Base-by-base conservation (phyloP, 2,329 filamentous ascomycete genomes). In the Helotiales sp. region DNA sequence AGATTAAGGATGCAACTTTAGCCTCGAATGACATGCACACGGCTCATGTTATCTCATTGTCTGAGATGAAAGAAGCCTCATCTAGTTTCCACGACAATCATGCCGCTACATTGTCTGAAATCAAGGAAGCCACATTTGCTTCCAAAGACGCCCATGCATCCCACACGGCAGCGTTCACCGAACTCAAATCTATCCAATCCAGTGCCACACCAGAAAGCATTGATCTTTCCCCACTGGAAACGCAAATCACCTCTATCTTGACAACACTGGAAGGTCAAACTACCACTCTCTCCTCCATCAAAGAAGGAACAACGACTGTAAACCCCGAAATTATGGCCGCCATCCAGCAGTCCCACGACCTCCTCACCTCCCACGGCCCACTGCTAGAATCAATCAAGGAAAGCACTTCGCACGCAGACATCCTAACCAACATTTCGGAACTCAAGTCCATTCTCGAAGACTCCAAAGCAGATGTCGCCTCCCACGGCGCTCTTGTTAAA, bases 391-490 rank as follows among this genome's bases (percentile, higher is more conserved):
- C 40, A 7, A 64, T 73, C 57, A 72, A 73, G 37, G 67, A 66
- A 57, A 45, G 45, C 2, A 63, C 34, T 6, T 69, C 67, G 0
- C 63, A 73, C 20, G 65, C 66, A 15, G 73, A 74, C 24, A 67
- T 74, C 7, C 26, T 70, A 2, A 26, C 43, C 20, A 70, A 71
- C 43, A 70, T 77, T n/a, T 55, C 67, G 5, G 67, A 64, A n/a
- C 57, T 75, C 24, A 75, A 72, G 57, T 45, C 67, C 2, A 64
- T 72, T 13, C 28, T 76, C 3, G 68, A 69, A 34, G 73, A 74
- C 17, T 74, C 70, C 8, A 72, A 73, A 61, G 61, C 69, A 2
- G 72, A 68, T 13, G 62, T 74, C 17, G 67, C 54, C 11, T 68
- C 59, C 3, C 69, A 74, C 40, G 61, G 67, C 3, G 66, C 58